Percentiles rank a stretch among this genome's conserved stretches.
Conservation (phyloP, 768 basidiomycete genomes). For the Dacryopinax spathularia region DNA sequence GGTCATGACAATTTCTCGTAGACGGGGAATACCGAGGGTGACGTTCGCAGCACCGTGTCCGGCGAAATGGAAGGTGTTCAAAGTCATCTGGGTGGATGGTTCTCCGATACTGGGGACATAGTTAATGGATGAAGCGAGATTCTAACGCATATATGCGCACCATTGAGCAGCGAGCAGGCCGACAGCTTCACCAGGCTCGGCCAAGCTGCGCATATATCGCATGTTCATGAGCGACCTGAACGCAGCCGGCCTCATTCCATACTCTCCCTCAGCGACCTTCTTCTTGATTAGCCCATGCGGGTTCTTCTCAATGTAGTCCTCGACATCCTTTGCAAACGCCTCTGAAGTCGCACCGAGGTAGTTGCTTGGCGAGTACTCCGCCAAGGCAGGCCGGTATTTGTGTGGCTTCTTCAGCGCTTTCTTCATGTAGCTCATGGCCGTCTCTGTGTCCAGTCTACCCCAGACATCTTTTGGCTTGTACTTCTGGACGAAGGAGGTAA, state of each 20-base stretch:
- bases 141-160: slow-evolving; percentile 32
- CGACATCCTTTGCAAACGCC: slow-evolving; percentile 66
- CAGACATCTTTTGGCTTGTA: slow-evolving; percentile 45
- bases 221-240: slow-evolving; percentile 79
- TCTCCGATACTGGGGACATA: slow-evolving; percentile 64
- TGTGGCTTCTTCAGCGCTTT: slow-evolving; percentile 67
- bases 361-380: slow-evolving; percentile 60
- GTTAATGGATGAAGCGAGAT: slow-evolving; percentile 3
- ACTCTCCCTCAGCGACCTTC: slow-evolving; percentile 20
- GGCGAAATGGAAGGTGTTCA: slow-evolving; percentile 99
- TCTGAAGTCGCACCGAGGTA: slow-evolving; percentile 87
- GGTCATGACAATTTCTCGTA: slow-evolving; percentile 98
- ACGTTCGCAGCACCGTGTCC: slow-evolving; percentile 99
- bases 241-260: slow-evolving; percentile 23
- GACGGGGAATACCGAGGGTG: slow-evolving; percentile 93
- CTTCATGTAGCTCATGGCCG: slow-evolving; percentile 72
- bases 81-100: slow-evolving; percentile 98
- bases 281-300: slow-evolving; percentile 36
- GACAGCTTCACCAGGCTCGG: slow-evolving; percentile 97
- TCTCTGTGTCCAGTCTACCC: slow-evolving; percentile 46
- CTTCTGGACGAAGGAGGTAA: slow-evolving; percentile 57
- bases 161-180: slow-evolving; percentile 93
- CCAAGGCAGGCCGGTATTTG: slow-evolving; percentile 55
- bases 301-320: slow-evolving; percentile 64
- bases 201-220: slow-evolving; percentile 84